A percentile compares a stretch with the other conserved stretches of the same genome.
Conservation (phyloP, 192 early-diverging fungal species). For the Coemansia sp. region DNA sequence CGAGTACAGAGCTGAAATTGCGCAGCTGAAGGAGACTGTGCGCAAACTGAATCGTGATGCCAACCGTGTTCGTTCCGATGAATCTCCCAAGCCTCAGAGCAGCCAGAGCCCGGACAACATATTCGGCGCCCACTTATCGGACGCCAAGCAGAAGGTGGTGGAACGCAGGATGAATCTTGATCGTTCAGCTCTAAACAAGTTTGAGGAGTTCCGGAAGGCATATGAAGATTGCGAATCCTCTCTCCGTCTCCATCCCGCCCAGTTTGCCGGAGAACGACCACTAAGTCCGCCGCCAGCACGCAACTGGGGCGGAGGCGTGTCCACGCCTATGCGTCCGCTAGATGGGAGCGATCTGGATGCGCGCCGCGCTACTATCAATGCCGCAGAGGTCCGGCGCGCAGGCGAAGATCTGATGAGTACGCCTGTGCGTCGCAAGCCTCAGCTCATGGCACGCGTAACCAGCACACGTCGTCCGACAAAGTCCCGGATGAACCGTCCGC, state of each 20-base stretch:
- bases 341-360: slow-evolving; percentile 32
- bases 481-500: slow-evolving; percentile 26
- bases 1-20: slow-evolving; percentile 20
- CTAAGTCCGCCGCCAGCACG: slow-evolving; percentile 45
- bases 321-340: slow-evolving; percentile 31
- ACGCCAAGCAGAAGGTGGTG: slow-evolving; percentile 19
- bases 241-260: slow-evolving; percentile 36
- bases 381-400: slow-evolving; percentile 41
- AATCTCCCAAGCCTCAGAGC: background rate
- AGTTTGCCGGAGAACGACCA: slow-evolving; percentile 49
- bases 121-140: slow-evolving; percentile 23
- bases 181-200: slow-evolving; percentile 37
- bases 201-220: slow-evolving; percentile 46
- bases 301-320: slow-evolving; percentile 19
- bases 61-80: background rate
- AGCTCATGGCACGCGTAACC: slow-evolving; percentile 22
- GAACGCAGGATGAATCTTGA: slow-evolving; percentile 26
- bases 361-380: slow-evolving; percentile 22
- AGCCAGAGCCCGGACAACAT: slow-evolving; percentile 15
- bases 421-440: slow-evolving; percentile 33
- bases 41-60: slow-evolving; percentile 21
- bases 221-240: slow-evolving; percentile 52
- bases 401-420: slow-evolving; percentile 53
- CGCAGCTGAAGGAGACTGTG: slow-evolving; percentile 23
- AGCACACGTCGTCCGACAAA: slow-evolving; percentile 38